phyloP scores from a whole-genome alignment of 495 filamentous ascomycete genomes.

The Neurospora tetrasperma region DNA sequence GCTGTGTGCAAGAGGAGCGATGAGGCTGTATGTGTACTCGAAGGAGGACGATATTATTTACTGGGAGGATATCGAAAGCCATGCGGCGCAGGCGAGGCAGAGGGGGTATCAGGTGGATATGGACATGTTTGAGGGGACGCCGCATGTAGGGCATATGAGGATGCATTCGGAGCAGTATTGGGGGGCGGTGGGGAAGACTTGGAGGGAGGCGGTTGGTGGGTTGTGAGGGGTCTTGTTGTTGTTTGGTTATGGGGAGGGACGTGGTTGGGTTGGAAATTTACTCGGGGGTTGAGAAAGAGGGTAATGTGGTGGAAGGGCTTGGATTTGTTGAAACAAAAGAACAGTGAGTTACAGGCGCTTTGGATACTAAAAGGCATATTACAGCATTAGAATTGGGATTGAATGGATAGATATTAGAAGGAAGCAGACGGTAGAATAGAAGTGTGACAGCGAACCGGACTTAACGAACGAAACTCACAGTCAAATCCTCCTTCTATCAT shows the following conservation, averaged over 20 bases:
- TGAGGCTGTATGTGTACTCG: slow-evolving; percentile 41
- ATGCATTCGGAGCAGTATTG: slow-evolving; percentile 44
- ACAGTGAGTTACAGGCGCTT: background rate
- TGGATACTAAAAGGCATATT: background rate
- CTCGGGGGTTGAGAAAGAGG: background rate
- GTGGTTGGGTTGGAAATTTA: background rate
- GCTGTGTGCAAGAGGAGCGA: slow-evolving; percentile 19
- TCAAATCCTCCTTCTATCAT: background rate
- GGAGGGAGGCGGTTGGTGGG: slow-evolving; percentile 22
- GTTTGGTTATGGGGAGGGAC: background rate
- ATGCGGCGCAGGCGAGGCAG: slow-evolving; percentile 33
- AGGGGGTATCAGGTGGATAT: slow-evolving; percentile 32
- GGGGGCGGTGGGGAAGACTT: slow-evolving; percentile 32
- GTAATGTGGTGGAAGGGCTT: background rate
- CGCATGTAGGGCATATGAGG: slow-evolving; percentile 47
- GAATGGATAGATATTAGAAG: background rate
- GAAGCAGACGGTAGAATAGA: background rate
- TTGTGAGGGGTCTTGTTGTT: background rate
- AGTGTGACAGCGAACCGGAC: background rate
- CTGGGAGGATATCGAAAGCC: slow-evolving; percentile 42
- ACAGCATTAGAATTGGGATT: background rate
- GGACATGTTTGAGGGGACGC: slow-evolving; percentile 42
- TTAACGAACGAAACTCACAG: background rate
- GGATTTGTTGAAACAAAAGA: background rate
- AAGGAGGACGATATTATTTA: slow-evolving; percentile 46